These are phyloP conservation scores for Aspergillus brunneoviolaceus DNA, from an alignment of 2,329 filamentous ascomycete species.

Conservation along the genomic window DNA sequence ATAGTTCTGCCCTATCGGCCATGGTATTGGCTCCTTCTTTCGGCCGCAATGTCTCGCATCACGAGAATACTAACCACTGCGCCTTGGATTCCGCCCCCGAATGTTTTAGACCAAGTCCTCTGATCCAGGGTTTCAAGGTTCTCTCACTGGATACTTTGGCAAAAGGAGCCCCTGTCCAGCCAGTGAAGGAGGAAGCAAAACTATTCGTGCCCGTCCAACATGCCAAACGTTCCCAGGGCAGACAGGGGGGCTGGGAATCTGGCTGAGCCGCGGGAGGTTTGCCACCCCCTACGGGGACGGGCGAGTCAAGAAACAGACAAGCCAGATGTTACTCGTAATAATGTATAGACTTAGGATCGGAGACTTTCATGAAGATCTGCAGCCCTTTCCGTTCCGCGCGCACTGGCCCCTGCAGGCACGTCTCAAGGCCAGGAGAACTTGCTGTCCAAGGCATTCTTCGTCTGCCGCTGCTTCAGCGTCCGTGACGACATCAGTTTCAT, in stretches of 20 bases:
- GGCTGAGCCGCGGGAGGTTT: neutral
- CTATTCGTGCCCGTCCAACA: neutral
- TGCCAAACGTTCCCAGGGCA: neutral
- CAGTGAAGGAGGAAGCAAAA: neutral
- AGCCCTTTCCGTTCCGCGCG: neutral
- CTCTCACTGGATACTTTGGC: neutral
- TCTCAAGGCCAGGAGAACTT: neutral
- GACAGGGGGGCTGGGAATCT: neutral
- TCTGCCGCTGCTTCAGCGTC: neutral
- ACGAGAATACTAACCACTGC: neutral
- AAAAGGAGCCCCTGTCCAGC: neutral
- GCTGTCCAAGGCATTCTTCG: neutral
- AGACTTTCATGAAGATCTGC: neutral
- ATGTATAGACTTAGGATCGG: neutral
- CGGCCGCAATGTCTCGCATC: neutral
- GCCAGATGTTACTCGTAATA: neutral
- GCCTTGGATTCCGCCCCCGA: neutral
- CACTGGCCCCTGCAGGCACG: neutral
- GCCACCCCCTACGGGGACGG: neutral
- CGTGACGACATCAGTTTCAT: neutral
- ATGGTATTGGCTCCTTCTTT: neutral
- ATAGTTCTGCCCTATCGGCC: neutral
- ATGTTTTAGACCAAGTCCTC: neutral
- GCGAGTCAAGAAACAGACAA: neutral
- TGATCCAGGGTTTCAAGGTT: neutral